Base-by-base conservation (phyloP, 768 basidiomycete species). In the Macrolepiota fuliginosa region DNA sequence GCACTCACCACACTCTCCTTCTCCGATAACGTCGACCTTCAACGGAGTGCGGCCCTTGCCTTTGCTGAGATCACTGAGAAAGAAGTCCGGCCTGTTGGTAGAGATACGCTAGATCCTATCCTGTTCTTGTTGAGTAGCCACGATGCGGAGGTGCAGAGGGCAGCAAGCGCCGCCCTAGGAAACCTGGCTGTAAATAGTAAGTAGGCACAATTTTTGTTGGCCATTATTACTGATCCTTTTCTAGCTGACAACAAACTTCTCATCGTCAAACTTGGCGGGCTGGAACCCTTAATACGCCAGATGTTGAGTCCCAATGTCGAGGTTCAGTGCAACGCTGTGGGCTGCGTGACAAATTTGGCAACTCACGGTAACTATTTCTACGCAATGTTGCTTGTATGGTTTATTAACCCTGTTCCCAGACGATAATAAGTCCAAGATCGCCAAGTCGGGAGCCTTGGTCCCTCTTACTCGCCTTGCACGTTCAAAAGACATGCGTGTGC, bases 61-160 rank as follows among this genome's bases (percentile, higher is more conserved):
- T 99, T 98, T 70, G 97, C 97, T 39, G 97, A 99, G 76, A 99
- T 99, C 63, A 99, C 97, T 24, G 97, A 99, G 80, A 98, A 98
- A 78, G 97, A 99, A 77, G 96, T 98, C 56, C 87, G 96, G 47
- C 94, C 92, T 50, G 97, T 99, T 22, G 94, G 92, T 13, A 84
- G 97, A 64, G 97, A 98, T 73, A 99, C 97, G 19, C 84, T 99
- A 68, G 97, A 99, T 76, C 97, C 97, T 55, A 96, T 99, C 64
- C 87, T 98, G 60, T 99, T 97, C 76, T 87, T 99, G 64, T 84
- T 99, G 66, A 92, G 94, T 69, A 95, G 92, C 71, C 97, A 98
- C 75, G 97, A 99, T 76, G 94, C 94, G 56, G 97, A 99, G 77
- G 97, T 99, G 56, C 97, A 99, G 77, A 87, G 97, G 71, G 97